These are phyloP conservation scores for Pleurozium schreberi DNA, from an alignment of 225 moss, liverwort and hornwort genomes.

Conservation along the genomic window DNA sequence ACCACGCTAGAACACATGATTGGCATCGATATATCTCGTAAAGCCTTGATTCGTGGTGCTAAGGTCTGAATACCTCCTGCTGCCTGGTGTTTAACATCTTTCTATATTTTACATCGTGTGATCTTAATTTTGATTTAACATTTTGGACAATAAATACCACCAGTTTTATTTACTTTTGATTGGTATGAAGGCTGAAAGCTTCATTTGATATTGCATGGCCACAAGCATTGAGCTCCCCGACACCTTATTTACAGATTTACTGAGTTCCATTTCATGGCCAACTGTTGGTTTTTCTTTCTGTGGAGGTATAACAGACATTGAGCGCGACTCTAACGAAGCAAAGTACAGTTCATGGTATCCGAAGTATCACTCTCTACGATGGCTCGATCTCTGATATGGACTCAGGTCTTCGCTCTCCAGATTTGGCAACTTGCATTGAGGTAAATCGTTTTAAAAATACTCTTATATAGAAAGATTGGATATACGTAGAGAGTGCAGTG, in stretches of 20 bases:
- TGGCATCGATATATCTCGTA: slow-evolving; percentile 84
- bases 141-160: neutral
- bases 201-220: neutral
- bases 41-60: slow-evolving; percentile 82
- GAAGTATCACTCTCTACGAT: slow-evolving; percentile 58
- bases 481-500: neutral
- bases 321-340: slow-evolving; percentile 53
- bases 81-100: neutral
- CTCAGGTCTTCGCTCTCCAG: slow-evolving; percentile 37
- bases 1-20: slow-evolving; percentile 61
- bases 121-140: neutral
- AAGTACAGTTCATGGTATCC: slow-evolving; percentile 32
- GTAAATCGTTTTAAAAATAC: slow-evolving; percentile 10
- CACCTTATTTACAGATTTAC: neutral
- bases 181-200: neutral
- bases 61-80: slow-evolving; percentile 43
- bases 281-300: neutral
- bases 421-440: slow-evolving; percentile 96
- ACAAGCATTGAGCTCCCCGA: neutral
- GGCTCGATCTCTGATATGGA: slow-evolving; percentile 67
- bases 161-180: neutral
- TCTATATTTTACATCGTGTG: neutral
- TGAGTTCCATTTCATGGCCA: neutral
- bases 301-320: slow-evolving; percentile 26
- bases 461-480: neutral